Evolutionary conservation across 2,329 filamentous ascomycete genomes (phyloP).

Genomic region (Monilinia laxa): DNA sequence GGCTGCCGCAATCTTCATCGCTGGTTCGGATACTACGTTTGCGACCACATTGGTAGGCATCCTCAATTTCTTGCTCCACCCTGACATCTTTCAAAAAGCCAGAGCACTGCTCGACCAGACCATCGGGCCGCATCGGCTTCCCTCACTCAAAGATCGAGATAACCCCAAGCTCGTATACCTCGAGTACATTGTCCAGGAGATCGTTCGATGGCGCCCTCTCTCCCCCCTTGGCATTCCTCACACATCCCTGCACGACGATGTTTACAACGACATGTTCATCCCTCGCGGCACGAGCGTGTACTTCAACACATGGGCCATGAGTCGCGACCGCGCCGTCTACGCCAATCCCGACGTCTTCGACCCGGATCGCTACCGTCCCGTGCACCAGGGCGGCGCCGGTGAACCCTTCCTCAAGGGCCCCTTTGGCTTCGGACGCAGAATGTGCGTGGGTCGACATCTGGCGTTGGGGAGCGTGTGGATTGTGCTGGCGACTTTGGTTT

Average conservation of each 20-base stretch:
- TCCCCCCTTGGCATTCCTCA: conserved; percentile 56
- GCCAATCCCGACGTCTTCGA: conserved; percentile 46
- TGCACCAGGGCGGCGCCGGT: conserved; percentile 44
- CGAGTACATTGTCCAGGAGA: conserved; percentile 49
- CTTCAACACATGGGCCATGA: conserved; percentile 55
- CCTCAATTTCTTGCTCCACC: conserved; percentile 42
- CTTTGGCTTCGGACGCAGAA: conserved; percentile 52
- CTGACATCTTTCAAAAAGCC: conserved; percentile 48
- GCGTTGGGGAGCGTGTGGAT: conserved; percentile 49
- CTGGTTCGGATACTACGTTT: conserved; percentile 45
- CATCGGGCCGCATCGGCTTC: conserved; percentile 38
- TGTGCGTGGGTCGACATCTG: conserved; percentile 52
- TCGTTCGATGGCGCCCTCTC: conserved; percentile 47
- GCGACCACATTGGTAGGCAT: conserved; percentile 45
- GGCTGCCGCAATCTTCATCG: conserved; percentile 48
- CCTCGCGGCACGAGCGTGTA: conserved; percentile 55
- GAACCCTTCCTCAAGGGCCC: conserved; percentile 50
- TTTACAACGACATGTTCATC: conserved; percentile 57
- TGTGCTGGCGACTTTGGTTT: conserved; percentile 44
- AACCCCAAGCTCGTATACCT: conserved; percentile 45
- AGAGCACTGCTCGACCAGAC: conserved; percentile 49
- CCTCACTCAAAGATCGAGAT: conserved; percentile 40
- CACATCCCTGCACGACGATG: conserved; percentile 53
- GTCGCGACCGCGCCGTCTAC: conserved; percentile 49
- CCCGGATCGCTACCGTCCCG: conserved; percentile 47